Conservation (phyloP, 805 yeast genomes). For the Groenewaldozyma tartarivorans region DNA sequence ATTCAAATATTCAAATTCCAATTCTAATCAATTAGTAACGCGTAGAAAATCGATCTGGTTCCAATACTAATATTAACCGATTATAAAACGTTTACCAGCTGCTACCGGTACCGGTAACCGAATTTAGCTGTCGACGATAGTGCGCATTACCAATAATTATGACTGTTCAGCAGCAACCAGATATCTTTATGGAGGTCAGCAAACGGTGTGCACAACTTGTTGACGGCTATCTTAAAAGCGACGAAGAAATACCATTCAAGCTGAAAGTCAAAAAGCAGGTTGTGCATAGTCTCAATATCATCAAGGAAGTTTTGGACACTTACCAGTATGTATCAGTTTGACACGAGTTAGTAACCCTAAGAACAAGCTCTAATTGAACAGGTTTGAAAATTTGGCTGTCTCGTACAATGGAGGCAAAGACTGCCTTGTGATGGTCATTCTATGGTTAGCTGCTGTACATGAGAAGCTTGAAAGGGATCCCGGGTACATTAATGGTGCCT, state of each 20-base stretch:
- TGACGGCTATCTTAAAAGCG: slow-evolving; percentile 8
- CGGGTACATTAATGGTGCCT: slow-evolving; percentile 11
- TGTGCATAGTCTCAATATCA: slow-evolving; percentile 18
- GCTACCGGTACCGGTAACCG: background rate
- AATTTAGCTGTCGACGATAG: too few species aligned
- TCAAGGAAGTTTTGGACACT: slow-evolving; percentile 21
- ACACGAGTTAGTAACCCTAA: background rate
- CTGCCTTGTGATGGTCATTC: slow-evolving; percentile 76
- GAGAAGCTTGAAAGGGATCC: slow-evolving; percentile 18
- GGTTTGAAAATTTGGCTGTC: slow-evolving; percentile 38
- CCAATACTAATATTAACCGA: too few species aligned
- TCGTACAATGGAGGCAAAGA: slow-evolving; percentile 97
- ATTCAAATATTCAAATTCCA: too few species aligned
- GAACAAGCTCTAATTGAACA: background rate
- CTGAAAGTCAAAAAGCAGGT: slow-evolving; percentile 19
- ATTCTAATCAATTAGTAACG: too few species aligned
- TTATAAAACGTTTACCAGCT: background rate
- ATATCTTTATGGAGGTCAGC: slow-evolving; percentile 6
- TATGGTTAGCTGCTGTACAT: slow-evolving; percentile 51
- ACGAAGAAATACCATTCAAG: slow-evolving; percentile 1
- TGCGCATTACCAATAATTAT: too few species aligned
- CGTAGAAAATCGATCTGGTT: too few species aligned
- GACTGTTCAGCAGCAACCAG: too few species aligned
- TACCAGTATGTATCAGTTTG: slow-evolving; percentile 15
- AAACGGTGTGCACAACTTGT: slow-evolving; percentile 9